A percentile compares a stretch with the other conserved stretches of the same genome.
These are phyloP conservation scores for Lenwebbia sp. DNA, from an alignment of 345 rosid genomes.

Conservation along the genomic window DNA sequence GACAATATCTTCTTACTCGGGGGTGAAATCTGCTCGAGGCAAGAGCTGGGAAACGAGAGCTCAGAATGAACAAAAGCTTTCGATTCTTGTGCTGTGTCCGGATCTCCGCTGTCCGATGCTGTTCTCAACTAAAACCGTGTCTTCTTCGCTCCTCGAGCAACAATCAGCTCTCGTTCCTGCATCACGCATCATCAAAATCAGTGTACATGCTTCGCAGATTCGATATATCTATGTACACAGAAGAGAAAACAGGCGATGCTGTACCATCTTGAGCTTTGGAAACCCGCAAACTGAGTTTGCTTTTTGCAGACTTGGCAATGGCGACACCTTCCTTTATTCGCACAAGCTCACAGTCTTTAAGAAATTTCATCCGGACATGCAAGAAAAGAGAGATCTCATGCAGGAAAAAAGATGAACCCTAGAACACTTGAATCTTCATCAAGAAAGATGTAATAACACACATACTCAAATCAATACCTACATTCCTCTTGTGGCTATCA, in stretches of 20 bases:
- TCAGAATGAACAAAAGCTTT: background rate
- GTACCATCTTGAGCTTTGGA: background rate
- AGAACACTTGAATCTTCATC: background rate
- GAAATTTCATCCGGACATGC: background rate
- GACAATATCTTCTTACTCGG: background rate
- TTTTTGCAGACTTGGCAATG: background rate
- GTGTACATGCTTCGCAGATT: background rate
- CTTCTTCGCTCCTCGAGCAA: background rate
- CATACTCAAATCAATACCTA: background rate
- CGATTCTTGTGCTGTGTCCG: background rate
- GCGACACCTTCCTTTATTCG: background rate
- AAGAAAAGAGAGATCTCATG: background rate
- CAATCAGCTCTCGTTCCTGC: background rate
- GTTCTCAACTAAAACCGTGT: background rate
- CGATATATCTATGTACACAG: background rate
- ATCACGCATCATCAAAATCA: background rate
- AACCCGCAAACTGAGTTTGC: background rate
- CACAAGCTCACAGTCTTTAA: background rate
- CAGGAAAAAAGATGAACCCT: background rate
- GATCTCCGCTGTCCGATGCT: background rate
- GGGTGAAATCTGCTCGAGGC: background rate
- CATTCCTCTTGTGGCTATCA: background rate
- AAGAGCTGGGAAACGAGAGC: background rate
- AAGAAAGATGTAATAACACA: background rate
- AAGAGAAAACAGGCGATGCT: background rate